Base-by-base conservation (phyloP, 2,329 filamentous ascomycete genomes). In the Lithohypha guttulata region DNA sequence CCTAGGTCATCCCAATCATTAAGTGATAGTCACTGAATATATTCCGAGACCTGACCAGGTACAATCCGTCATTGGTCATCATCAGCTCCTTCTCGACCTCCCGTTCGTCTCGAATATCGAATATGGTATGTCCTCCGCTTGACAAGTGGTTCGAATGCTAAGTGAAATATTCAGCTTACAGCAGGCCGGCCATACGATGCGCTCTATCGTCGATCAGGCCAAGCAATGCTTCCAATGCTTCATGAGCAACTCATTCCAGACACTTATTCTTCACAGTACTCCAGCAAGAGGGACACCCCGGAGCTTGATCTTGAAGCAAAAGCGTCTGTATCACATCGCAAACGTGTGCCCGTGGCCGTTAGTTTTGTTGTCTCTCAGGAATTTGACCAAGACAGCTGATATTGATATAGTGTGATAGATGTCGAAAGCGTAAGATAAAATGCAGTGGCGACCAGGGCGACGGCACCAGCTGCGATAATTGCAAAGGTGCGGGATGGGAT, bases 341-440 rank as follows among this genome's bases (percentile, higher is more conserved):
- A 53, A 26, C 49, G 55, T 25, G 55, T 57, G 23, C 51, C 53
- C 17, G 51, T 58, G 39, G 55, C 55, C 11, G 55, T 58, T 46
- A 41, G 51, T 50, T 31, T 21, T 14, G 20, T 34, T 19, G 19
- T n/a, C n/a, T n/a, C n/a, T n/a, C n/a, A n/a, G n/a, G n/a, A n/a
- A n/a, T n/a, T n/a, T n/a, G n/a, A n/a, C n/a, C n/a, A n/a, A n/a
- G n/a, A n/a, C n/a, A n/a, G n/a, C n/a, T n/a, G n/a, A n/a, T n/a
- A n/a, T n/a, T n/a, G n/a, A n/a, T 22, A 22, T 48, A 95, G 89
- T 96, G 89, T 59, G 76, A 77, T 23, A 77, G 89, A 50, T 96
- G 89, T 61, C 77, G 89, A 44, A 87, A 89, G 64, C 76, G 89
- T 43, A 96, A 96, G 68, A 96, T 96, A 53, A 81, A 84, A 51